These are phyloP conservation scores for Globisporangium perplexum DNA, from an alignment of 352 stramenopile genomes.

Conservation along the genomic window DNA sequence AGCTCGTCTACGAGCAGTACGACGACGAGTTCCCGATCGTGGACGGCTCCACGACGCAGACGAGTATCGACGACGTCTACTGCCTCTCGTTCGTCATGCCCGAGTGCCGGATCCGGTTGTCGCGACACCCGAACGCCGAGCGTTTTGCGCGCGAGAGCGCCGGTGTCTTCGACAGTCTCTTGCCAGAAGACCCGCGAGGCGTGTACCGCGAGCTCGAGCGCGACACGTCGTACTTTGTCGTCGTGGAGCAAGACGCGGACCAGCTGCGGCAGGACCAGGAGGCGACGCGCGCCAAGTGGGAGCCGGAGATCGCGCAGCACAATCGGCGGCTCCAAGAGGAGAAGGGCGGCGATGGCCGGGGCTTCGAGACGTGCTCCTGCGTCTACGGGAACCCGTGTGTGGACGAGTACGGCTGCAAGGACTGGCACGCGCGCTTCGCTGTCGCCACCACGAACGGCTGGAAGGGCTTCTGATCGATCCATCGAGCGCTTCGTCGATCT, in stretches of 20 bases:
- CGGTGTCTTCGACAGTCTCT: constrained; percentile 47
- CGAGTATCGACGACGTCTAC: constrained; percentile 78
- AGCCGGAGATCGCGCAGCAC: constrained; percentile 22
- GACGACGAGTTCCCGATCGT: constrained; percentile 79
- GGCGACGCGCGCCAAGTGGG: constrained; percentile 47
- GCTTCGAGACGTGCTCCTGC: constrained; percentile 84
- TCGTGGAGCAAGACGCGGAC: constrained; percentile 76
- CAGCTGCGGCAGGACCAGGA: constrained; percentile 64
- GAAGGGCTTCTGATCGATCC: constrained; percentile 75
- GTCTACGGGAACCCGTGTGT: constrained; percentile 89
- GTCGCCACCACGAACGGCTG: constrained; percentile 85
- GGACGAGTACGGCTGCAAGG: constrained; percentile 86
- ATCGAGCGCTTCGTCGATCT: no score
- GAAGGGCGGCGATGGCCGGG: constrained; percentile 55
- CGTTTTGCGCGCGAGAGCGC: constrained; percentile 46
- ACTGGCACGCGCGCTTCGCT: constrained; percentile 83
- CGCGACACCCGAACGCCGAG: constrained; percentile 34
- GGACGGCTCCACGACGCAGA: constrained; percentile 69
- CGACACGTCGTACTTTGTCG: constrained; percentile 72
- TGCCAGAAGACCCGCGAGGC: constrained; percentile 61
- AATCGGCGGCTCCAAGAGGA: constrained; percentile 22
- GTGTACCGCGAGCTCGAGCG: constrained; percentile 67
- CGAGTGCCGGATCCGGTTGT: constrained; percentile 76
- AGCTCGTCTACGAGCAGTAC: constrained; percentile 87
- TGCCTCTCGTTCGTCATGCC: constrained; percentile 88